Evolutionary conservation across 2,329 filamentous ascomycete species (phyloP), one percentile per base, ranked within the genome.

Genomic region (Epichloe sp.): DNA sequence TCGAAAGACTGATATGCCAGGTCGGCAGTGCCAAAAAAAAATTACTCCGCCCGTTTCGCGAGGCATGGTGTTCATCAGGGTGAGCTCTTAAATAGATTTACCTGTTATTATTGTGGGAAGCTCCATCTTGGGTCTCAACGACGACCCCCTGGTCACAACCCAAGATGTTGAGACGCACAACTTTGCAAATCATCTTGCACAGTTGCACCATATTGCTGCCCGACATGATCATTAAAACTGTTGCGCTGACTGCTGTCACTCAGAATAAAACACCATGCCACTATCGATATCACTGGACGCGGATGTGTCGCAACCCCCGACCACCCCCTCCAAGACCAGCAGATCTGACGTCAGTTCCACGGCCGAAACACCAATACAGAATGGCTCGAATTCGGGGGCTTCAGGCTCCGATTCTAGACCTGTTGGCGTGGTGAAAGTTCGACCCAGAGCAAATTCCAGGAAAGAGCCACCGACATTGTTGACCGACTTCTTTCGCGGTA

Each of bases 401-500:
- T 37, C 57, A 52, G 69, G 68, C 4, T 68, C 72, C 15, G 71
- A 71, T 60, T 71, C 70, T 51, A 68, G 71, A 3, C 72, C 73
- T 6, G 66, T 66, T 38, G 64, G 66, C 34, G 64, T 61, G 8
- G 54, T 58, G 19, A 62, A 63, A 38, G 52, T 51, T 19, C 61
- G 67, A 19, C 58, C 64, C 17, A 64, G 66, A 44, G 61, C 69
- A 21, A 64, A 64, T 45, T 65, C 70, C 26, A 72, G 67, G 49
- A 74, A 63, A 48, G 55, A 59, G 5, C 64, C 69, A 50, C 64
- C 67, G 5, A 79, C 73, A 2, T 65, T 82, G 4, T 68, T 82
- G 8, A 67, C 68, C 36, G 78, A 82, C 62, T 82, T 82, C 60
- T 68, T 82, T 40, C 66, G 78, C 23, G 78, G 78, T 14, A 71